Conservation (phyloP, 306 rosid genomes). For the Casuarina glauca region DNA sequence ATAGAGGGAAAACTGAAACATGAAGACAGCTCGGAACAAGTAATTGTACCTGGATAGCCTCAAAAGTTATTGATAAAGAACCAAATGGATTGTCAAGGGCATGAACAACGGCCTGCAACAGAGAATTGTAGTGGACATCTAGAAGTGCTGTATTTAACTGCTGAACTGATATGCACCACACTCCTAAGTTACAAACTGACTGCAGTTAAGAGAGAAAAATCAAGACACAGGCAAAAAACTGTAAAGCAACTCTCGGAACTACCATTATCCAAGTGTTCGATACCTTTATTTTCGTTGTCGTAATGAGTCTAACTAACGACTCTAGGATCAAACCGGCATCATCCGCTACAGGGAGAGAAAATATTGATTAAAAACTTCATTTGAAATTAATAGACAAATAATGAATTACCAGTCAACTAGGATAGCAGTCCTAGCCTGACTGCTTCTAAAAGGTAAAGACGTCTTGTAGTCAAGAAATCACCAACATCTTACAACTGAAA, state of each 20-base stretch:
- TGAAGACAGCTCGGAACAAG: neutral
- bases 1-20: neutral
- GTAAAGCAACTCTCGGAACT: neutral
- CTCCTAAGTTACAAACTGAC: constrained; percentile 84
- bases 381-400: neutral
- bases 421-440: neutral
- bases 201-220: constrained; percentile 35
- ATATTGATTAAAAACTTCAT: neutral
- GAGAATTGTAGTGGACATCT: constrained; percentile 44
- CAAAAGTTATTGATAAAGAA: constrained; percentile 84
- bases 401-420: neutral
- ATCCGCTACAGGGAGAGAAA: constrained; percentile 45
- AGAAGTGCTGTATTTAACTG: constrained; percentile 50
- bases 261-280: neutral
- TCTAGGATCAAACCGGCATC: constrained; percentile 53
- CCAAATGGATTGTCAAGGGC: constrained; percentile 86
- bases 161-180: constrained; percentile 84
- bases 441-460: neutral
- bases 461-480: neutral
- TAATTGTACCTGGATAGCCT: constrained; percentile 73
- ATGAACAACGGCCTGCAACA: constrained; percentile 62
- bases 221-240: constrained; percentile 6
- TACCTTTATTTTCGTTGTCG: constrained; percentile 70
- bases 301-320: constrained; percentile 55
- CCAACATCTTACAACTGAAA: neutral